A percentile compares a stretch with the other conserved stretches of the same genome.
These are phyloP conservation scores for Monocercomonoides exilis DNA, from an alignment of 78 protist genomes.

Conservation along the genomic window DNA sequence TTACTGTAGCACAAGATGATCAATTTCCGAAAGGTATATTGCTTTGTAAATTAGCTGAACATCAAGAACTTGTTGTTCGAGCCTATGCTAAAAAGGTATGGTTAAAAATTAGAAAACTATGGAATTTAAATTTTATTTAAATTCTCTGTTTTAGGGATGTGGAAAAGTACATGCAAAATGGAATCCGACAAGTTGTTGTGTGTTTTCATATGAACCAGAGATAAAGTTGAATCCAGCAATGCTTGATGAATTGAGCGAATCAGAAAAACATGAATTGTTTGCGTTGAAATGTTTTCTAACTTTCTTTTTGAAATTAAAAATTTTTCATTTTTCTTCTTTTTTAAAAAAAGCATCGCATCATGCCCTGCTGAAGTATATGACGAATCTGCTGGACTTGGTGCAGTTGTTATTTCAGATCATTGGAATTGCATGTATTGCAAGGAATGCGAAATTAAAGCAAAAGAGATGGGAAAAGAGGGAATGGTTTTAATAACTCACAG, in stretches of 20 bases:
- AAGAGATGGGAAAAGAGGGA: background rate
- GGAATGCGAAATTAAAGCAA: background rate
- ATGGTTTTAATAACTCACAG: background rate
- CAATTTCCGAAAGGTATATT: background rate
- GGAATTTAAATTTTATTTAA: too few species aligned
- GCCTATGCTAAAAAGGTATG: background rate
- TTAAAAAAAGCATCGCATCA: background rate
- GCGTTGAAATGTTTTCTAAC: background rate
- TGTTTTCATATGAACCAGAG: background rate
- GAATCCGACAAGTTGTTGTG: background rate
- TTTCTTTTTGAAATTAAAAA: too few species aligned
- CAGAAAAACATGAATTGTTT: background rate
- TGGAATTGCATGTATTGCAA: background rate
- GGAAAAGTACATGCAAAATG: constrained; percentile 18
- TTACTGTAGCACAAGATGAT: background rate
- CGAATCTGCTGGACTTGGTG: background rate
- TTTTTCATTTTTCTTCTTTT: too few species aligned
- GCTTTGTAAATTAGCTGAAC: background rate
- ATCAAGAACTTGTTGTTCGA: background rate
- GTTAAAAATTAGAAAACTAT: too few species aligned
- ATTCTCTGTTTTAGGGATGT: too few species aligned
- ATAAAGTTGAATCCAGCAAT: background rate
- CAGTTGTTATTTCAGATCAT: background rate
- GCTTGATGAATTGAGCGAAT: background rate
- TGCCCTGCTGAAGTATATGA: background rate